Conservation (phyloP, 306 rosid genomes). For the Parietaria judaica region DNA sequence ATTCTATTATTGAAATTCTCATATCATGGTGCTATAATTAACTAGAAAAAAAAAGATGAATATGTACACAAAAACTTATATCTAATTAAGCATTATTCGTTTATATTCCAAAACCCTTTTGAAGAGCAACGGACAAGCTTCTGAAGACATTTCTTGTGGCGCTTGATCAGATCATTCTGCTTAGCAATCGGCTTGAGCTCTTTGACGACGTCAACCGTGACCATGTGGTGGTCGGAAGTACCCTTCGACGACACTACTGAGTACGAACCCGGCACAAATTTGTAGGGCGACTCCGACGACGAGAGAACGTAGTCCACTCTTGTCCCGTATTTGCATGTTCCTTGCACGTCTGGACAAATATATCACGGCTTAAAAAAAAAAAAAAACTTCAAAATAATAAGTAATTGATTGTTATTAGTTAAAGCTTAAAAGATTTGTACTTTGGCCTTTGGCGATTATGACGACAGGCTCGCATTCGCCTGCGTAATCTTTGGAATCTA, state of each 20-base stretch:
- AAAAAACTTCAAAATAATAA: not conserved
- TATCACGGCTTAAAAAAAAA: not conserved
- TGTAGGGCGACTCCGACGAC: conserved; percentile 44
- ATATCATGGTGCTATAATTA: not conserved
- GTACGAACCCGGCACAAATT: conserved; percentile 69
- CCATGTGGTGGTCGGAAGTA: conserved; percentile 81
- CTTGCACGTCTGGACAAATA: conserved; percentile 62
- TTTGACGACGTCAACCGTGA: conserved; percentile 56
- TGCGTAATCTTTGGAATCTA: conserved; percentile 64
- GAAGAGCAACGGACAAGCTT: conserved; percentile 49
- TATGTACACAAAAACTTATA: too few species aligned
- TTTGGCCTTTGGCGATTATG: conserved; percentile 87
- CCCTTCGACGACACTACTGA: conserved; percentile 78
- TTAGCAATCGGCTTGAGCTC: conserved; percentile 18
- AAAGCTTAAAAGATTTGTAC: conserved; percentile 23
- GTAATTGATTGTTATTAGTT: not conserved
- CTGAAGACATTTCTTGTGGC: conserved; percentile 35
- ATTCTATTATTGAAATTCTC: not conserved
- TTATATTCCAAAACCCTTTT: conserved; percentile 30
- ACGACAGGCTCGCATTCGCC: conserved; percentile 83
- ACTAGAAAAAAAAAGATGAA: not conserved
- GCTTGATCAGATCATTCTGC: conserved; percentile 28
- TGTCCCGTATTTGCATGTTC: conserved; percentile 88
- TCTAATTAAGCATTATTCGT: not conserved
- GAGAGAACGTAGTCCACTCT: conserved; percentile 70